Conservation (phyloP, 768 basidiomycete species). For the Mycena indigotica region DNA sequence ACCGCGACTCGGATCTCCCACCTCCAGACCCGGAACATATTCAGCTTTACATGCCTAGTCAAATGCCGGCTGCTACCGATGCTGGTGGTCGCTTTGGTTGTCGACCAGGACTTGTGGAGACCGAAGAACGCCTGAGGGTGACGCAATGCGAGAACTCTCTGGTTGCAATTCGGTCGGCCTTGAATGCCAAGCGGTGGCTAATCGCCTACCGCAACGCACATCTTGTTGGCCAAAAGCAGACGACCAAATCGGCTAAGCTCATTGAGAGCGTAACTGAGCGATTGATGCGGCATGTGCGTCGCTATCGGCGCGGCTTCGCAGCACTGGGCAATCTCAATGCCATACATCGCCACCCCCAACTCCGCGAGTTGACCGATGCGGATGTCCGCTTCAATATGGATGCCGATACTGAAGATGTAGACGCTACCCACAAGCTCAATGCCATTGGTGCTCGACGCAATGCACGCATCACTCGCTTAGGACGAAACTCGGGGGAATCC, state of each 20-base stretch:
- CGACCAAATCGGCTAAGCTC: background rate
- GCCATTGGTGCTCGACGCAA: background rate
- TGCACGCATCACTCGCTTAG: background rate
- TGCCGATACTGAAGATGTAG: background rate
- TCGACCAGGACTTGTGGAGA: background rate
- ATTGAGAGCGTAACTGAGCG: background rate
- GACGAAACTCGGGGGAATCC: background rate
- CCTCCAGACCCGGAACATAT: background rate
- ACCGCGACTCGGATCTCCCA: background rate
- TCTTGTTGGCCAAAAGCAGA: background rate
- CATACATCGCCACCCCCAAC: background rate
- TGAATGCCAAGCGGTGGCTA: background rate
- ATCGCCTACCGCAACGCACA: slow-evolving; percentile 1
- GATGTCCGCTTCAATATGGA: background rate
- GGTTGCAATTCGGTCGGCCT: background rate
- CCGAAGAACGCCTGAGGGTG: background rate
- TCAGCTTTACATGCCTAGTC: background rate
- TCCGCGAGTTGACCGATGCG: background rate
- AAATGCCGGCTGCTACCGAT: background rate
- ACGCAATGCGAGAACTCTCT: background rate
- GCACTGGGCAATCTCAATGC: background rate
- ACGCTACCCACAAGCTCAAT: slow-evolving; percentile 1
- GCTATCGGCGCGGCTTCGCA: background rate
- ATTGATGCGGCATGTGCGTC: background rate
- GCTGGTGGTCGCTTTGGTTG: background rate